Base-by-base conservation (phyloP, 2,329 filamentous ascomycete genomes). In the Macrophomina tecta region DNA sequence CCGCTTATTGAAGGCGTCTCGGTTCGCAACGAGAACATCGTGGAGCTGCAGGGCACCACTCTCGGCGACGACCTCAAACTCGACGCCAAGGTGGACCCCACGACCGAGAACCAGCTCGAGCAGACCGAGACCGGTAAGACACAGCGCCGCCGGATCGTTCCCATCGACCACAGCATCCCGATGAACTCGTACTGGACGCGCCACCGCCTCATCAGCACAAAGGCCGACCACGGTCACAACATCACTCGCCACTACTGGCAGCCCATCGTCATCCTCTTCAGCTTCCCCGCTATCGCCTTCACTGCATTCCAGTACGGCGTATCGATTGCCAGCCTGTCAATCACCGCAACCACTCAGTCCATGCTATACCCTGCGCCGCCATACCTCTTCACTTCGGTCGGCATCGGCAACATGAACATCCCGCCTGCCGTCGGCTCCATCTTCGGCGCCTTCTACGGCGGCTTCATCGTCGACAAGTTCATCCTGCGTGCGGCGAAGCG, bases 1-100 rank as follows among this genome's bases (percentile, higher is more conserved):
- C 14, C 64, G 45, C 58, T 18, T 63, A 38, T 85, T 82, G 82
- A 76, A 81, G 0, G 85, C 78, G 78, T 84, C 82, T 82, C 84
- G 77, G 77, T 61, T 28, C 56, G 42, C 16, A 48, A 34, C 40
- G 28, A n/a, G 16, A 11, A 61, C 30, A 11, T 23, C 14, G 56
- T 48, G 1, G 28, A 48, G 14, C 5, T 34, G 6, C 38, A 8
- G 5, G 56, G 18, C 14, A 18, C 42, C 14, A 3, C 11, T 8
- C 23, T 16, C 12, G 38, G 46, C 9, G 53, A 51, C 38, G 61
- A 49, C 18, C 14, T 52, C 11, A 61, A 63, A 4, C 49, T 46
- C 40, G 28, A 63, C 56, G 16, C 28, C 32, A 65, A 49, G n/a
- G 16, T 52, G n/a, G 46, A 18, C 3, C 45, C 61, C 5, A 4